phyloP scores from a whole-genome alignment of 1,284 basidiomycete species.

The Melampsora larici-populina region DNA sequence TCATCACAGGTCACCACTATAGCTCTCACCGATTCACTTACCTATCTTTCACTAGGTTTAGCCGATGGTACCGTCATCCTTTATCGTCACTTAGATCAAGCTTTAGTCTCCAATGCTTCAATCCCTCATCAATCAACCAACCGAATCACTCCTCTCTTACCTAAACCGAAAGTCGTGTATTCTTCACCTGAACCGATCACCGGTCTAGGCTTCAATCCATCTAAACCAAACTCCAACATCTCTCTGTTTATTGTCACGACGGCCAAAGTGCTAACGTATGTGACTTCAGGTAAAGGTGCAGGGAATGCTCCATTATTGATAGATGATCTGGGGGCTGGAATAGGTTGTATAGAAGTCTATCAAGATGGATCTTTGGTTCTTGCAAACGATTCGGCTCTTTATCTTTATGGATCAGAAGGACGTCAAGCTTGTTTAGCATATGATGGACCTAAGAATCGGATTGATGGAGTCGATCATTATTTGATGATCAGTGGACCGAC shows the following conservation, averaged over 20 bases:
- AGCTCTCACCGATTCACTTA: constrained; percentile 73
- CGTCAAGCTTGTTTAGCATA: constrained; percentile 82
- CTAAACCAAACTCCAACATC: constrained; percentile 3
- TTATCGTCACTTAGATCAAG: constrained; percentile 85
- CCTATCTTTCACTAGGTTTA: constrained; percentile 83
- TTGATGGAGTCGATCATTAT: constrained; percentile 59
- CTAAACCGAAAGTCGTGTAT: constrained; percentile 69
- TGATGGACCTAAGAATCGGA: constrained; percentile 72
- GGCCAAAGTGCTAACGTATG: constrained; percentile 71
- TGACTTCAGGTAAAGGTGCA: constrained; percentile 72
- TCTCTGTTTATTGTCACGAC: constrained; percentile 75
- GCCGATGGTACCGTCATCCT: constrained; percentile 91
- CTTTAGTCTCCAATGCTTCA: constrained; percentile 62
- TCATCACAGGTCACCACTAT: constrained; percentile 69
- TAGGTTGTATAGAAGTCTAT: constrained; percentile 68
- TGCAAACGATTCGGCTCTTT: constrained; percentile 87
- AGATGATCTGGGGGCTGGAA: constrained; percentile 77
- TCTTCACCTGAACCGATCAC: constrained; percentile 75
- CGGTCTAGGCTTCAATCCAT: constrained; percentile 69
- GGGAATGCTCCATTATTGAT: constrained; percentile 64
- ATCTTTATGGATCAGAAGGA: constrained; percentile 77
- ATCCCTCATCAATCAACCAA: constrained; percentile 44
- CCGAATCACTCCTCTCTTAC: constrained; percentile 59
- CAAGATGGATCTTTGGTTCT: constrained; percentile 67
- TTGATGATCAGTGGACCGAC: constrained; percentile 83